Evolutionary conservation across 192 early-diverging fungal species (phyloP).

Genomic region (Glomus cerebriforme): DNA sequence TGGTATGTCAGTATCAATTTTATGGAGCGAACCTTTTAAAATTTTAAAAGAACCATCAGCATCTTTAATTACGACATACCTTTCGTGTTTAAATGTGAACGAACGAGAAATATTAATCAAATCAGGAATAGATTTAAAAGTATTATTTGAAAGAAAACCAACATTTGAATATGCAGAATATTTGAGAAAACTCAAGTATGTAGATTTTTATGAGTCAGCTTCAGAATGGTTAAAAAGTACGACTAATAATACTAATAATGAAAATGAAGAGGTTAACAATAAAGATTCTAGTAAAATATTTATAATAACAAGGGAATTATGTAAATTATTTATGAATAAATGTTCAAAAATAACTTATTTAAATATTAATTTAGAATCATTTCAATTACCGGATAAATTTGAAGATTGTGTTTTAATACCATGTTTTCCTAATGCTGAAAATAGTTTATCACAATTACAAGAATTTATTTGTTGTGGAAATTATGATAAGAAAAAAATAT

Average conservation of each 20-base stretch:
- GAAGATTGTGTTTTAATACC: neutral
- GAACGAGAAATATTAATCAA: neutral
- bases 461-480: constrained; percentile 19
- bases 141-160: neutral
- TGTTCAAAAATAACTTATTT: neutral
- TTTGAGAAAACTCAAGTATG: neutral
- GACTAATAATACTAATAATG: no score
- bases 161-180: constrained; percentile 9
- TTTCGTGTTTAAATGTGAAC: neutral
- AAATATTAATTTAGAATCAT: neutral
- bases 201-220: neutral
- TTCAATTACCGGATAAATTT: neutral
- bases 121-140: neutral
- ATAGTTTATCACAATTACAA: neutral
- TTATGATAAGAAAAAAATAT: constrained; percentile 23
- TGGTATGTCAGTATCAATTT: neutral
- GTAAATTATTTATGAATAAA: constrained; percentile 4
- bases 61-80: neutral
- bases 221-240: neutral
- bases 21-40: constrained; percentile 13
- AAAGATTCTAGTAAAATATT: neutral
- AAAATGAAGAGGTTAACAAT: neutral
- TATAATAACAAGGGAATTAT: neutral
- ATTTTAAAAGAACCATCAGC: neutral
- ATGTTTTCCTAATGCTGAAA: neutral